A percentile compares a stretch with the other conserved stretches of the same genome.
phyloP scores from a whole-genome alignment of 495 filamentous ascomycete species.

The Elasticomyces elasticus region DNA sequence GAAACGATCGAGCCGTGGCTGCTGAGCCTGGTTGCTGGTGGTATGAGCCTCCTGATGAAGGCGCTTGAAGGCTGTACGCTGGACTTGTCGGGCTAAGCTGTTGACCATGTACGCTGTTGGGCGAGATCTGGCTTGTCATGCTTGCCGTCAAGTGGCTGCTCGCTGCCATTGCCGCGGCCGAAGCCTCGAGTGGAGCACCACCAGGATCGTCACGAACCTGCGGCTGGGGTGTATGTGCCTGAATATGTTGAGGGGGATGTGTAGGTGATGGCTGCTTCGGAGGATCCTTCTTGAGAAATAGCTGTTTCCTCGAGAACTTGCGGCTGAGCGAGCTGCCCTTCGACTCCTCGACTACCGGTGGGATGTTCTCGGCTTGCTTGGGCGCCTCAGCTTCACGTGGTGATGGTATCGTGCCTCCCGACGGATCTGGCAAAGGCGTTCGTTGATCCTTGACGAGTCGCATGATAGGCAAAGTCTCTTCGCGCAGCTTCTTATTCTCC shows the following conservation, averaged over 20 bases:
- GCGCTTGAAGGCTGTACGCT: conserved; percentile 41
- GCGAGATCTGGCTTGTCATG: conserved; percentile 48
- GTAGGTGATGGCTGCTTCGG: conserved; percentile 76
- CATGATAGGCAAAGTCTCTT: conserved; percentile 83
- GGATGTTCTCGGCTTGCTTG: conserved; percentile 22
- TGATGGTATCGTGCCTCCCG: conserved; percentile 29
- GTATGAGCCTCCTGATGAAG: conserved; percentile 21
- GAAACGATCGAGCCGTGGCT: conserved; percentile 39
- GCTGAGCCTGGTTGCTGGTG: conserved; percentile 14
- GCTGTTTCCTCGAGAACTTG: conserved; percentile 84
- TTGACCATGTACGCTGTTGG: conserved; percentile 53
- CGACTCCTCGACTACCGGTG: conserved; percentile 28
- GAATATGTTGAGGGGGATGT: conserved; percentile 35
- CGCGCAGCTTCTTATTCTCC: conserved; percentile 71
- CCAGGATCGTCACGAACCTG: conserved; percentile 37
- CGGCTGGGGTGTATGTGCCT: conserved; percentile 17
- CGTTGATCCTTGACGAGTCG: conserved; percentile 83
- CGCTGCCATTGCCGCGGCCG: conserved; percentile 57
- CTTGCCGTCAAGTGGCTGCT: conserved; percentile 64
- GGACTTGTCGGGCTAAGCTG: conserved; percentile 60
- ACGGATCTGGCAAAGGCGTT: conserved; percentile 64
- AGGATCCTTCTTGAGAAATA: conserved; percentile 75
- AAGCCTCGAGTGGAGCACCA: conserved; percentile 45
- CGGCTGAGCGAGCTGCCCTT: conserved; percentile 51
- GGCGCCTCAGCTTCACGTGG: conserved; percentile 28